Evolutionary conservation across 192 early-diverging fungal genomes (phyloP), one percentile per base, ranked within the genome.

Genomic region (Rhizophagus clarus): DNA sequence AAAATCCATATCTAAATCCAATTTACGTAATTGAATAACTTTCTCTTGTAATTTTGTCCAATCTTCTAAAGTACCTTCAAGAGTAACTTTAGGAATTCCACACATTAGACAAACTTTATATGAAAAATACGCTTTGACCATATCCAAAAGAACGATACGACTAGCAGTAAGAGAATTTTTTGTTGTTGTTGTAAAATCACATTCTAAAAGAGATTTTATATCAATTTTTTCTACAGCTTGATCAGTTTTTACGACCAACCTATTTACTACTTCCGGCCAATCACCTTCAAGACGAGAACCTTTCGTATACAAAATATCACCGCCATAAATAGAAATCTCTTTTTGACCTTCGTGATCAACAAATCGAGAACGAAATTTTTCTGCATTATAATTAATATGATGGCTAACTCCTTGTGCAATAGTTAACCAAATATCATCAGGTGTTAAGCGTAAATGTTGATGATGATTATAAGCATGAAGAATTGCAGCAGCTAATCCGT

Each of bases 61-160:
- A 63, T 63, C 62, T 63, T 63, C 62, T 24, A n/a, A 11, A n/a
- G 62, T 63, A 10, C 62, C 62, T 24, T 63, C 62, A 3, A 63
- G 62, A 26, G 62, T 63, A 28, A 63, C 62, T 24, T 63, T 63
- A 26, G 62, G 62, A 63, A 63, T 63, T 10, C 22, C 62, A 63
- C 62, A 63, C 8, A 3, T 0, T 7, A 12, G 9, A 11, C 10
- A 24, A 0, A 62, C 2, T 20, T 15, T 28, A 45, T 45, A 45
- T 12, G 42, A 11, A 24, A 63, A 63, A 12, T 63, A 63, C 1
- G 62, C 62, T 24, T 63, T 63, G n/a, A 24, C 22, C n/a, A n/a
- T 62, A 62, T 62, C 61, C 17, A 24, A 40, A 6, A 24, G 26
- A 11, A 63, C 24, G n/a, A 24, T 63, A 63, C n/a, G 62, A 24